phyloP scores from a whole-genome alignment of 768 basidiomycete species.

The Hemileccinum rubropunctum region DNA sequence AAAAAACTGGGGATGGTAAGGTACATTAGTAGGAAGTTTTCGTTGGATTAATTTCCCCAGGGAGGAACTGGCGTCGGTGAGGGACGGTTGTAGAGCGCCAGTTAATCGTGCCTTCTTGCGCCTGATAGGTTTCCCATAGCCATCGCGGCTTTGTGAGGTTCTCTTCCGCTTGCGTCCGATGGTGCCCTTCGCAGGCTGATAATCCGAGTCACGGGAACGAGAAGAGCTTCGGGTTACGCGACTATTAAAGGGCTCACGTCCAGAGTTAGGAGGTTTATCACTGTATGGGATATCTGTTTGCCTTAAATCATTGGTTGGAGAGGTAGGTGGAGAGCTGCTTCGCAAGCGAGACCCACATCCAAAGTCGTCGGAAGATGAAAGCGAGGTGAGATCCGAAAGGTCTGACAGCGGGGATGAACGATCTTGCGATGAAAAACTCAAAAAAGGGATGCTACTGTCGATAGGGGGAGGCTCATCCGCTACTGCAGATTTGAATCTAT shows the following conservation, averaged over 20 bases:
- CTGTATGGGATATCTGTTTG: neutral
- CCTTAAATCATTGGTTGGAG: constrained; percentile 4
- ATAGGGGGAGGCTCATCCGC: constrained; percentile 10
- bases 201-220: constrained; percentile 3
- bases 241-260: neutral
- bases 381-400: constrained; percentile 29
- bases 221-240: constrained; percentile 4
- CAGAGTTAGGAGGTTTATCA: neutral
- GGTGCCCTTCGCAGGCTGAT: constrained; percentile 17
- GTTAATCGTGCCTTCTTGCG: constrained; percentile 11
- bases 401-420: constrained; percentile 26
- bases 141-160: constrained; percentile 5
- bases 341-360: constrained; percentile 1
- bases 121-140: constrained; percentile 4
- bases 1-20: constrained; percentile 48
- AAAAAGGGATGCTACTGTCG: neutral
- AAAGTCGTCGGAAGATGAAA: constrained; percentile 20
- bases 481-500: constrained; percentile 28
- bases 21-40: constrained; percentile 48
- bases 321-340: constrained; percentile 19
- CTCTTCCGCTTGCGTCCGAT: constrained; percentile 19
- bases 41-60: constrained; percentile 31
- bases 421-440: constrained; percentile 4
- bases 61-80: constrained; percentile 1
- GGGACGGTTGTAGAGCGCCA: neutral